phyloP scores from a whole-genome alignment of 31 red algal species.

The Endocladia muricata region DNA sequence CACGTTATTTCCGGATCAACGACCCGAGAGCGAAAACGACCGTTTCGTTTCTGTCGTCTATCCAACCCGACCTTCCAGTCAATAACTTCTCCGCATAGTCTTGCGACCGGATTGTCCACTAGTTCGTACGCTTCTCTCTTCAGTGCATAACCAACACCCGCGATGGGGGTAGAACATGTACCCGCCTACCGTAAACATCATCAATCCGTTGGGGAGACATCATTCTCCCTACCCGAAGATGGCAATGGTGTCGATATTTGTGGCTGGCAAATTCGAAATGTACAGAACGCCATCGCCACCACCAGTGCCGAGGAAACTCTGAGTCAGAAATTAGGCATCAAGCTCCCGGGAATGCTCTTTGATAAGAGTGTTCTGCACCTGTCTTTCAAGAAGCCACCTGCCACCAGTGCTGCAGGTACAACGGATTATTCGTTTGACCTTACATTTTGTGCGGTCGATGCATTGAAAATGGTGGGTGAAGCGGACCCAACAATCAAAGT shows the following conservation, averaged over 20 bases:
- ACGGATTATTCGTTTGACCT: constrained; percentile 21
- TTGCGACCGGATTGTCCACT: too few species aligned
- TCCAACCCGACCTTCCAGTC: too few species aligned
- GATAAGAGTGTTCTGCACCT: constrained; percentile 44
- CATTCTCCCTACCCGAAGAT: constrained; percentile 17
- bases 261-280: constrained; percentile 41
- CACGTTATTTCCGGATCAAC: too few species aligned
- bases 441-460: constrained; percentile 58
- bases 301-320: constrained; percentile 36
- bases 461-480: constrained; percentile 57
- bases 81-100: too few species aligned
- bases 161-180: too few species aligned
- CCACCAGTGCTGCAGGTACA: not conserved
- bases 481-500: constrained; percentile 54
- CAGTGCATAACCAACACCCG: too few species aligned
- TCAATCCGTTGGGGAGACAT: too few species aligned
- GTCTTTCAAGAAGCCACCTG: not conserved
- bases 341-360: constrained; percentile 77
- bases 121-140: too few species aligned
- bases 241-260: constrained; percentile 41
- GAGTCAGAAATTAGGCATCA: constrained; percentile 48
- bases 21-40: too few species aligned
- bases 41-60: too few species aligned
- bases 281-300: constrained; percentile 33
- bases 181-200: too few species aligned